phyloP scores from a whole-genome alignment of 306 rosid genomes.

The Mimosa bimucronata region DNA sequence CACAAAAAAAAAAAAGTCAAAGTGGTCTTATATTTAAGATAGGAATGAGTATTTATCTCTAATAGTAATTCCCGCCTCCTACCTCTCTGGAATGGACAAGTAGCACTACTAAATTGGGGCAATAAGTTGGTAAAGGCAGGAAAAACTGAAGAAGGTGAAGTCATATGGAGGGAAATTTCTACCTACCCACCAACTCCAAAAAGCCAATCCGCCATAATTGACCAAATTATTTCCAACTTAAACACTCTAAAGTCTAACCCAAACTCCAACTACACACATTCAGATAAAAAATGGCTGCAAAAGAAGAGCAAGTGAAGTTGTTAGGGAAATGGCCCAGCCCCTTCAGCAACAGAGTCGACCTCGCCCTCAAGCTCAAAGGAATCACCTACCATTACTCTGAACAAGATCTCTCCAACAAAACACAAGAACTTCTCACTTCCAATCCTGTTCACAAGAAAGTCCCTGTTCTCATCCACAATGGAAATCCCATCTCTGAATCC shows the following conservation, averaged over 20 bases:
- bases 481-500: conserved; percentile 56
- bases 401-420: conserved; percentile 49
- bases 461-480: conserved; percentile 55
- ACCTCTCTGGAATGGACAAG: too few relatives aligned
- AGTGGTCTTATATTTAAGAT: too few relatives aligned
- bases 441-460: conserved; percentile 67
- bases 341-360: conserved; percentile 44
- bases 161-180: too few relatives aligned
- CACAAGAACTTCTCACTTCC: conserved; percentile 49
- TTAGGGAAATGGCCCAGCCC: conserved; percentile 52
- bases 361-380: conserved; percentile 65
- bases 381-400: conserved; percentile 46
- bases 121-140: too few relatives aligned
- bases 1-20: too few relatives aligned
- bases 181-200: not conserved
- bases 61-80: too few relatives aligned
- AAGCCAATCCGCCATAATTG: not conserved
- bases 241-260: not conserved
- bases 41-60: too few relatives aligned
- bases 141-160: too few relatives aligned
- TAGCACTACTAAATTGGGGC: too few relatives aligned
- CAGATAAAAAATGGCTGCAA: conserved; percentile 5
- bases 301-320: conserved; percentile 42
- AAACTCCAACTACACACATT: not conserved
- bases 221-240: not conserved